Evolutionary conservation across 192 early-diverging fungal species (phyloP).

Genomic region (Thamnidium elegans): DNA sequence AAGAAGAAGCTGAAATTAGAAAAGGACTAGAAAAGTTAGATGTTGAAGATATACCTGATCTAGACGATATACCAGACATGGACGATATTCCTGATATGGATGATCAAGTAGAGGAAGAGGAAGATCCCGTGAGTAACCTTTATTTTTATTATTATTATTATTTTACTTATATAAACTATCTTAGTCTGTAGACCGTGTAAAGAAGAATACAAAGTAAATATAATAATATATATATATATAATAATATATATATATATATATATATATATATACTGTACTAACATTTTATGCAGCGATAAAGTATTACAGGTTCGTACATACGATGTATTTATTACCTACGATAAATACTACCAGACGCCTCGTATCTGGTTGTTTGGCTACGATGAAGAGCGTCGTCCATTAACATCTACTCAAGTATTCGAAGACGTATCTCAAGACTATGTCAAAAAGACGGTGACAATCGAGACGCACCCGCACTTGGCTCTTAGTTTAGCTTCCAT

Average conservation of each 20-base stretch:
- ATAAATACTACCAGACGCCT: constrained; percentile 99
- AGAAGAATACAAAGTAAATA: constrained; percentile 19
- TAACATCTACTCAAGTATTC: constrained; percentile 90
- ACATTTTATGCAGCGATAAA: constrained; percentile 56
- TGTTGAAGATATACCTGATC: constrained; percentile 36
- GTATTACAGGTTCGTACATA: constrained; percentile 91
- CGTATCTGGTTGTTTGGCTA: constrained; percentile 97
- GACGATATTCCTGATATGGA: constrained; percentile 90
- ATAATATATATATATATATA: no score
- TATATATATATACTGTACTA: no score
- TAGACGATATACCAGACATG: constrained; percentile 78
- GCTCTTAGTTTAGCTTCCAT: constrained; percentile 86
- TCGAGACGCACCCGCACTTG: constrained; percentile 93
- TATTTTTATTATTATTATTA: not conserved
- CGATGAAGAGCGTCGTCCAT: constrained; percentile 81
- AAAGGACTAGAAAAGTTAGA: constrained; percentile 14
- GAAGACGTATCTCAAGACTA: constrained; percentile 98
- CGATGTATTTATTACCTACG: constrained; percentile 99
- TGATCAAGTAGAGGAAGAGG: constrained; percentile 70
- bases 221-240: no score
- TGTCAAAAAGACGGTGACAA: constrained; percentile 98
- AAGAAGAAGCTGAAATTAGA: constrained; percentile 23
- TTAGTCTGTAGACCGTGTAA: constrained; percentile 13
- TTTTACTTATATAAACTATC: not conserved
- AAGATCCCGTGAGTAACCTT: constrained; percentile 61